These are phyloP conservation scores for Daldinia concentrica DNA, from an alignment of 495 filamentous ascomycete genomes.

Conservation along the genomic window DNA sequence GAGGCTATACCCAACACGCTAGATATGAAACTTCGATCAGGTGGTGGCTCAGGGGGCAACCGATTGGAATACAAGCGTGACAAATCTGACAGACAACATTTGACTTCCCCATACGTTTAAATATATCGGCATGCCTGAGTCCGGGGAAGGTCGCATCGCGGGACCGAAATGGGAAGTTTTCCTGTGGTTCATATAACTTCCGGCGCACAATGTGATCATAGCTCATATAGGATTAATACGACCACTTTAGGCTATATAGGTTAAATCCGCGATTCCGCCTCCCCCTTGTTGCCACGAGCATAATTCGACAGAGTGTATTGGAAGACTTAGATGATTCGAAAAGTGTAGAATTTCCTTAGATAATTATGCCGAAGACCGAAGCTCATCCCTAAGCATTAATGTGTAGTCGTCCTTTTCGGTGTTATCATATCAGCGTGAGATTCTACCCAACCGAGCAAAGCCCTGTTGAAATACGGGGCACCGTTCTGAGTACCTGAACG, in stretches of 20 bases:
- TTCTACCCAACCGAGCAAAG: neutral
- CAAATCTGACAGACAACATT: constrained; percentile 7
- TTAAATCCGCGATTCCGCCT: constrained; percentile 22
- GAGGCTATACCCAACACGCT: constrained; percentile 8
- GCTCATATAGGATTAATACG: constrained; percentile 30
- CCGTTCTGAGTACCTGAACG: neutral
- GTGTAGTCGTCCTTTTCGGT: neutral
- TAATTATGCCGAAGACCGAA: neutral
- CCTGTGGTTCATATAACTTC: constrained; percentile 15
- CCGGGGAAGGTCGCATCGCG: constrained; percentile 38
- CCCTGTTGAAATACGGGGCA: neutral
- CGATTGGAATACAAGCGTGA: constrained; percentile 24
- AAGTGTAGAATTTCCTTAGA: neutral
- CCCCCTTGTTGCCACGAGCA: neutral
- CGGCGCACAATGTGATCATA: constrained; percentile 35
- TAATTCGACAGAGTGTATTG: neutral
- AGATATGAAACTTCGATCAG: constrained; percentile 25
- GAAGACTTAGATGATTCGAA: neutral
- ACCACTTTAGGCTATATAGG: constrained; percentile 39
- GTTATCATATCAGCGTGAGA: neutral
- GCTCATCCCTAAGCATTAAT: neutral
- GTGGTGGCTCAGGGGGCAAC: constrained; percentile 19
- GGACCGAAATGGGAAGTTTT: constrained; percentile 10
- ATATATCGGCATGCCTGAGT: constrained; percentile 32
- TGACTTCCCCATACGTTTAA: constrained; percentile 20